Evolutionary conservation across 78 protist species (phyloP), one percentile per base, ranked within the genome.

Genomic region (Cavenderia fasciculata): DNA sequence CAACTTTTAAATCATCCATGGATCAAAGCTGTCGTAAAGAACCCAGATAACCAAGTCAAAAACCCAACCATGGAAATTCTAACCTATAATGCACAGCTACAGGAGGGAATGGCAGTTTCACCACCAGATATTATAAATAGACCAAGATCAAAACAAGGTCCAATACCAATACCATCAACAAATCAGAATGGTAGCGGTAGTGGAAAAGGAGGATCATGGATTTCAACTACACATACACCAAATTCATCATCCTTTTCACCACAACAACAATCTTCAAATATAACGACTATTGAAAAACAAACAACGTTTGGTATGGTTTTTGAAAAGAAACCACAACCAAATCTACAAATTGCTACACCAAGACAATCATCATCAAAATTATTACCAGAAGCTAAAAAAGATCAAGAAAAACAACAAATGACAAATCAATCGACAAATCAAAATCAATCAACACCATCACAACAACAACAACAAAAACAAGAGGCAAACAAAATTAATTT

Each of bases 1-100:
- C 86, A 92, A 51, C 89, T 98, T 4, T 47, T 95, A 40, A n/a
- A 46, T 6, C 99, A 98, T 89, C 69, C 74, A n/a, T 98, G 98
- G 98, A 43, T 93, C 0, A 82, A 68, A 41, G 59, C 76, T 0
- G 40, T 82, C 4, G 72, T 40, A 31, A 82, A 33, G 8, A 44
- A 29, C 19, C 44, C 62, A 4, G 52, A 29, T 12, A 25, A 29
- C 2, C 69, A 65, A 31, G 90, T 70, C 1, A 82, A 82, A 29
- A 82, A 82, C 33, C 79, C 90, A 33, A 49, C 79, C 0, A 51
- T 31, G 38, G 90, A 82, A 29, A 82, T 82, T 54, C 21, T 82
- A 11, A 36, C 56, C 11, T 82, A 82, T 31, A 82, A 82, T 43
- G 68, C 90, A 11, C 90, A 82, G 51, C 21, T 82, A 31, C 90